Conservation (phyloP, 1,284 basidiomycete genomes). For the Sutorius eximius region DNA sequence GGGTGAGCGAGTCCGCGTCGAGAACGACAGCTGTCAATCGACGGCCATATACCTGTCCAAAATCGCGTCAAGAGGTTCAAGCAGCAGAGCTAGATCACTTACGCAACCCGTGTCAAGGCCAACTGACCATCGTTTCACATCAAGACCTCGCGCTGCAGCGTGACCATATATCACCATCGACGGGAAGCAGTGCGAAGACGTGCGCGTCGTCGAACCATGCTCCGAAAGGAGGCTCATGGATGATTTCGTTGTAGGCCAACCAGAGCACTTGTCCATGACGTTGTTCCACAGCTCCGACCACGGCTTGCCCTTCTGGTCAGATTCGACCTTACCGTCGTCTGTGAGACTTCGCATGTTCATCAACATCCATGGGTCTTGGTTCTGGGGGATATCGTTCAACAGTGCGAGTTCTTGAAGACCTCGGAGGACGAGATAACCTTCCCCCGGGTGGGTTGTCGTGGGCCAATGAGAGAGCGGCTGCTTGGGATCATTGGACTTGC, state of each 20-base stretch:
- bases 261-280: conserved; percentile 66
- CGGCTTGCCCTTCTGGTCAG: conserved; percentile 61
- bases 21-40: conserved; percentile 61
- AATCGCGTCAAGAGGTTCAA: conserved; percentile 1
- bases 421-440: conserved; percentile 37
- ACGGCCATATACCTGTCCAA: conserved; percentile 47
- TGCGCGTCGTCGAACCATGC: conserved; percentile 17
- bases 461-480: conserved; percentile 74
- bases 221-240: not conserved
- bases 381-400: conserved; percentile 67
- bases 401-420: conserved; percentile 59
- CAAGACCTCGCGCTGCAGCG: conserved; percentile 71
- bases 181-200: conserved; percentile 64
- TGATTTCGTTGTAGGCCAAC: conserved; percentile 39
- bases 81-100: conserved; percentile 26
- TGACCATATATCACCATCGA: conserved; percentile 84
- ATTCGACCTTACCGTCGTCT: conserved; percentile 52
- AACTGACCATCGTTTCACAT: conserved; percentile 75
- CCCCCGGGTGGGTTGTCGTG: conserved; percentile 32
- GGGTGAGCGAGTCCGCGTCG: conserved; percentile 26
- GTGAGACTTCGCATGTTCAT: conserved; percentile 75
- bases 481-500: conserved; percentile 43
- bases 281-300: conserved; percentile 77
- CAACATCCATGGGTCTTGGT: conserved; percentile 69
- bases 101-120: conserved; percentile 86